These are phyloP conservation scores for Hypoxylon sp. DNA, from an alignment of 2,329 filamentous ascomycete genomes.

Conservation along the genomic window DNA sequence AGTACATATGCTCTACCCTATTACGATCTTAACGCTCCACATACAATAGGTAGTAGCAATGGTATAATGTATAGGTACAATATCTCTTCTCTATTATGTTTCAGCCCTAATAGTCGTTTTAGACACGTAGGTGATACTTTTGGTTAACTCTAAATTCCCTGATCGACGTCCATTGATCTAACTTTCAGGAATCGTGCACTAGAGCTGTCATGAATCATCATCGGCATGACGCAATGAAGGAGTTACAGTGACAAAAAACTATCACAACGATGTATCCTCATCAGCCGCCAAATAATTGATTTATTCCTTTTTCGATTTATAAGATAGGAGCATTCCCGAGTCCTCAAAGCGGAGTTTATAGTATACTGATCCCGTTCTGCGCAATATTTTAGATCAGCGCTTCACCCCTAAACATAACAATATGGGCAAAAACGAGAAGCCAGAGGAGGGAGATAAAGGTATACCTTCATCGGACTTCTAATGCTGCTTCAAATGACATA, in stretches of 20 bases:
- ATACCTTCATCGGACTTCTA: neutral
- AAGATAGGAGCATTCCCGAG: neutral
- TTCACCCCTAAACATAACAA: neutral
- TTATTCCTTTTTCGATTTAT: neutral
- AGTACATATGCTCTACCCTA: neutral
- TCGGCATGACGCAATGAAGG: conserved; percentile 41
- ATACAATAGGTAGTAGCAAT: no score
- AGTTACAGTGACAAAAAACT: conserved; percentile 17
- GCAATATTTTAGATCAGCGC: neutral
- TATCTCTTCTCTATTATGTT: neutral
- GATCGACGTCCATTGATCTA: conserved; percentile 20
- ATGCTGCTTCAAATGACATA: neutral
- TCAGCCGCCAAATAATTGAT: neutral
- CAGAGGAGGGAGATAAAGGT: conserved; percentile 51
- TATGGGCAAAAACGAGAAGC: conserved; percentile 37
- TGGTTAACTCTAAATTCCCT: neutral
- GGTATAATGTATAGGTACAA: neutral
- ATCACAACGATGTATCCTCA: neutral
- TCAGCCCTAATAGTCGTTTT: conserved; percentile 4
- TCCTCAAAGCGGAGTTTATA: neutral
- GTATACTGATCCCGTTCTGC: neutral
- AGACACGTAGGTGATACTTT: conserved; percentile 21
- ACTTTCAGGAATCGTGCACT: conserved; percentile 32
- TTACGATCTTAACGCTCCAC: neutral
- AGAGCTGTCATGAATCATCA: conserved; percentile 50